Conservation (phyloP, 2,329 filamentous ascomycete species). For the Coniella lustricola region DNA sequence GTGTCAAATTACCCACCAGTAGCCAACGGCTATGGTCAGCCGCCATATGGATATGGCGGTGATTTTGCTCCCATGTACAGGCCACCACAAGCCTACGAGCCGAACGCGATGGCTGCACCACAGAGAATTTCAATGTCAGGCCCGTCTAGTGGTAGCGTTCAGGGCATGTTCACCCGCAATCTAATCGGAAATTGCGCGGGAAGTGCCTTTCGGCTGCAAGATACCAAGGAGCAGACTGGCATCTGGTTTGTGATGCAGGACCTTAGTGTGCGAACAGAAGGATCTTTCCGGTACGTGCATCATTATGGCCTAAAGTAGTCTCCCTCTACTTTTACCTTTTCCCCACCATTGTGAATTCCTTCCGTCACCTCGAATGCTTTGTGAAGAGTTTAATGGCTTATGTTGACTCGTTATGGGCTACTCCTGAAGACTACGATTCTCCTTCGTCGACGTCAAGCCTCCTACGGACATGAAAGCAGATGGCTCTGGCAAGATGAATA, state of each 20-base stretch:
- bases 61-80: constrained; percentile 22
- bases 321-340: too few species aligned
- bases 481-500: constrained; percentile 59
- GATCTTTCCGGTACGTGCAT: constrained; percentile 66
- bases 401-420: neutral
- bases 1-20: constrained; percentile 11
- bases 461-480: constrained; percentile 12
- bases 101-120: constrained; percentile 22
- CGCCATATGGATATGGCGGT: constrained; percentile 11
- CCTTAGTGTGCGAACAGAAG: constrained; percentile 88
- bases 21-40: constrained; percentile 14
- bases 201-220: constrained; percentile 77
- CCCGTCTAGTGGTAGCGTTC: constrained; percentile 42
- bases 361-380: neutral
- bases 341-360: too few species aligned
- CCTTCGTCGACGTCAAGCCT: constrained; percentile 72
- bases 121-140: constrained; percentile 33
- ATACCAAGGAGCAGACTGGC: constrained; percentile 72
- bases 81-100: constrained; percentile 26
- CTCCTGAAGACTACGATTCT: constrained; percentile 49
- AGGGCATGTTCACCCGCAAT: constrained; percentile 87
- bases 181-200: constrained; percentile 87
- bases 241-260: constrained; percentile 98
- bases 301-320: neutral
- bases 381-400: neutral